These are phyloP conservation scores for Pseudozyma tsukubaensis DNA, from an alignment of 1,284 basidiomycete genomes.

Conservation along the genomic window DNA sequence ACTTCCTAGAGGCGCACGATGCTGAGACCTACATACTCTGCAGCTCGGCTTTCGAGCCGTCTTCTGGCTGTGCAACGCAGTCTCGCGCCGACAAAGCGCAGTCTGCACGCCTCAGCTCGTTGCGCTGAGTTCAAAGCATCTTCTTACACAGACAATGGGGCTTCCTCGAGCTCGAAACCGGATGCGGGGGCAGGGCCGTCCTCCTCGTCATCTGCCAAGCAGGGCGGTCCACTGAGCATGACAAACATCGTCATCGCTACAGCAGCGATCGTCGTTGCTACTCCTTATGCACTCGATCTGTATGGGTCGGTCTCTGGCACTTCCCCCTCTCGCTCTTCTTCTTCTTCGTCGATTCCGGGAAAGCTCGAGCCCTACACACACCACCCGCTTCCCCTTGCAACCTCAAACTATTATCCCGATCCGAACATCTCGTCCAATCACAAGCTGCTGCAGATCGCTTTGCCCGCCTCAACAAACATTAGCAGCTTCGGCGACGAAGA, in stretches of 20 bases:
- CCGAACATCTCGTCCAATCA: conserved; percentile 18
- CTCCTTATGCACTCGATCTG: conserved; percentile 14
- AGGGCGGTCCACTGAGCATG: conserved; percentile 7
- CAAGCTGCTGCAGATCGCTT: conserved; percentile 27
- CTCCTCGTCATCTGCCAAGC: conserved; percentile 3
- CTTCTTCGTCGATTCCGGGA: conserved; percentile 17
- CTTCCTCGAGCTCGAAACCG: conserved; percentile 3
- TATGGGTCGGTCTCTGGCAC: conserved; percentile 19
- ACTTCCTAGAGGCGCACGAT: not conserved
- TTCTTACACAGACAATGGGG: not conserved
- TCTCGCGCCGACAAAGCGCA: not conserved
- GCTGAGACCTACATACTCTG: not conserved
- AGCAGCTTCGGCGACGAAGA: not conserved
- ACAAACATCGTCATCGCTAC: conserved; percentile 27
- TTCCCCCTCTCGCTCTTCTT: conserved; percentile 11
- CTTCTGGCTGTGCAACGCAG: not conserved
- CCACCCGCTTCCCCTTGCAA: conserved; percentile 18
- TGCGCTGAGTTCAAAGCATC: not conserved
- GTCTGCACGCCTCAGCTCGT: conserved; percentile 17
- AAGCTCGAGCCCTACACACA: conserved; percentile 35
- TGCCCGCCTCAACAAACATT: conserved; percentile 7
- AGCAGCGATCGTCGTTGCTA: conserved; percentile 17
- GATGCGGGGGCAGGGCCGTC: not conserved
- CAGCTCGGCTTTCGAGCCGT: not conserved
- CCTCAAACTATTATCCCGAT: conserved; percentile 27